Conservation (phyloP, 345 rosid genomes). For the Leavenworthia alabamica region DNA sequence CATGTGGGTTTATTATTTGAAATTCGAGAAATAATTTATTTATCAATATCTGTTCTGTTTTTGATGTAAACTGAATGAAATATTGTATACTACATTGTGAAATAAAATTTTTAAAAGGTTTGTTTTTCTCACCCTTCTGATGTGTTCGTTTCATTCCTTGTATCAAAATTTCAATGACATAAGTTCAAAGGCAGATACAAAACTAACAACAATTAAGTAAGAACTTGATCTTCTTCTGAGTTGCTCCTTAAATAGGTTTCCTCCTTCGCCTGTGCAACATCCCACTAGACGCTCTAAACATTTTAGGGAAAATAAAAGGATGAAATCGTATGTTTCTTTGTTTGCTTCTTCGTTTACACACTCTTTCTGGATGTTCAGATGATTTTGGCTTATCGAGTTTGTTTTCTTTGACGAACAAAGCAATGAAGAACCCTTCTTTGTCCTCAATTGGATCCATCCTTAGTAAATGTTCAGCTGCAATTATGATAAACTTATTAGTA, state of each 20-base stretch:
- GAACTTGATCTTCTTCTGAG: neutral
- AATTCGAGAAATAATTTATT: too few relatives aligned
- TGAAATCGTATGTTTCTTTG: neutral
- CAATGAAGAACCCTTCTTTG: slow-evolving; percentile 88
- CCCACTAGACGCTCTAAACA: slow-evolving; percentile 25
- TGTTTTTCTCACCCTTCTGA: neutral
- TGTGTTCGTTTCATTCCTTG: neutral
- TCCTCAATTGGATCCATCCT: slow-evolving; percentile 37
- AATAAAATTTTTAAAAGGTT: neutral
- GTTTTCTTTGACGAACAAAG: slow-evolving; percentile 43
- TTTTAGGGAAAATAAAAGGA: slow-evolving; percentile 21
- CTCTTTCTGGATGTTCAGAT: slow-evolving; percentile 4
- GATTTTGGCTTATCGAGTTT: neutral
- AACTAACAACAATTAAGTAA: neutral
- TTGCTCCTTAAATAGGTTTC: neutral
- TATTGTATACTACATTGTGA: neutral
- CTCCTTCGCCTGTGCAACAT: neutral
- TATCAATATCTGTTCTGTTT: too few relatives aligned
- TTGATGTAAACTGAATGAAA: neutral
- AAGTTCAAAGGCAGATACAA: neutral
- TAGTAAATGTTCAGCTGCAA: slow-evolving; percentile 32
- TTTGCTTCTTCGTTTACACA: neutral
- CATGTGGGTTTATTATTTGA: too few relatives aligned
- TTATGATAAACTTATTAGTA: slow-evolving; percentile 37
- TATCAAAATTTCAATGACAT: slow-evolving; percentile 3